Percentiles rank a stretch among this genome's conserved stretches.
Evolutionary conservation across 768 basidiomycete genomes (phyloP).

Genomic region (Auriscalpium vulgare): DNA sequence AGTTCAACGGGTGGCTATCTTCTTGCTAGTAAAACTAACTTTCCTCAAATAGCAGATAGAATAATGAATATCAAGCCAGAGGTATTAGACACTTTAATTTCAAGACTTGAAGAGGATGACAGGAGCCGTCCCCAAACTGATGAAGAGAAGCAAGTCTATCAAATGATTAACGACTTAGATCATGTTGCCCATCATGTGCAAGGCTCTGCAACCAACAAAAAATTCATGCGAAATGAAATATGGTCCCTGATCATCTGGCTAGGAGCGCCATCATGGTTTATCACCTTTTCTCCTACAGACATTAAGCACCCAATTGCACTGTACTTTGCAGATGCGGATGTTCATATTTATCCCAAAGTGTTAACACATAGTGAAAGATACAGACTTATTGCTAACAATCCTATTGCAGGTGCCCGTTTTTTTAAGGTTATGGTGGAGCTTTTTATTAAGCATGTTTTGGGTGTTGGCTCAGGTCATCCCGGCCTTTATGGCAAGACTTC

Average conservation of each 20-base stretch:
- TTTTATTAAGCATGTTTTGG: conserved; percentile 11
- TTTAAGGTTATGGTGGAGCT: conserved; percentile 14
- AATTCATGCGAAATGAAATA: conserved; percentile 14
- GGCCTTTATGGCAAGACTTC: conserved; percentile 14
- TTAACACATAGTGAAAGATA: neutral
- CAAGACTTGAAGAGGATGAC: neutral
- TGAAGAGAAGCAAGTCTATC: conserved; percentile 5
- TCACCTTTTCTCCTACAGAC: conserved; percentile 17
- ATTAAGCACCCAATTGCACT: conserved; percentile 13
- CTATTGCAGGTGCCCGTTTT: conserved; percentile 14
- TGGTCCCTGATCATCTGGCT: conserved; percentile 8
- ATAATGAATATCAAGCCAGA: conserved; percentile 1
- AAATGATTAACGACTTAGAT: conserved; percentile 9
- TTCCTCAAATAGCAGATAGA: conserved; percentile 5
- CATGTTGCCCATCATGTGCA: conserved; percentile 9
- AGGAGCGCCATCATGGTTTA: conserved; percentile 16
- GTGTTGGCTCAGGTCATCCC: neutral
- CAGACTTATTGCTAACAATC: conserved; percentile 5
- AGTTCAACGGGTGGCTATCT: conserved; percentile 21
- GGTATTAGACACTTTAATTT: conserved; percentile 1
- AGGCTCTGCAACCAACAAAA: conserved; percentile 9
- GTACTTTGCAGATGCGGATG: conserved; percentile 9
- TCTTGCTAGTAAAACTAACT: conserved; percentile 1
- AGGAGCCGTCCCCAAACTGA: conserved; percentile 2
- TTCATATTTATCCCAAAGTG: neutral